phyloP scores from a whole-genome alignment of 2,329 filamentous ascomycete genomes.

The Hypoxylon sp. region DNA sequence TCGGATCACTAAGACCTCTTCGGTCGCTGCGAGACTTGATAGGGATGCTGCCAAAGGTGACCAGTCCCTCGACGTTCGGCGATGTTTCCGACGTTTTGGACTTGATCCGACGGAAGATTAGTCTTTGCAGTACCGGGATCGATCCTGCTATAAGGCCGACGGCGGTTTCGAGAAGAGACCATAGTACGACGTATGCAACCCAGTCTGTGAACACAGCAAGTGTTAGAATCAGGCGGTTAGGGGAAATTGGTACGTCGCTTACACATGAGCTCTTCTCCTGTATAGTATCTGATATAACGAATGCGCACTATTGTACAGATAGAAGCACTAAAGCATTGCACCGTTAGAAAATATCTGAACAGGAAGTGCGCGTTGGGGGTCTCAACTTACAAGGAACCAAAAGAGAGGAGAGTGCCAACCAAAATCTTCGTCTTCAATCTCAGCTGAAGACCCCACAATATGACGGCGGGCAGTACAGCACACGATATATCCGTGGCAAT shows the following conservation, averaged over 20 bases:
- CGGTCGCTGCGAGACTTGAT: conserved; percentile 1
- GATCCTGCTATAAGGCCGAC: conserved; percentile 32
- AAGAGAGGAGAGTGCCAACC: conserved; percentile 20
- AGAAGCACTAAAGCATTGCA: conserved; percentile 31
- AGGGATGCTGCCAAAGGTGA: conserved; percentile 24
- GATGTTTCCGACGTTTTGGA: not conserved
- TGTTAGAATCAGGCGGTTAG: not conserved
- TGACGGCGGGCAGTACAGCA: conserved; percentile 19
- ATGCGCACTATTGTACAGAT: conserved; percentile 31
- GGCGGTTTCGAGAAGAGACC: conserved; percentile 31
- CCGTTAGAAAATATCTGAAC: too few species aligned
- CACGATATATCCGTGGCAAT: conserved; percentile 25
- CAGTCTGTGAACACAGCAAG: conserved; percentile 9
- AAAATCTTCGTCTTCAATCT: conserved; percentile 14
- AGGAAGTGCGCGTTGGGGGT: not conserved
- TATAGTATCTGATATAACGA: conserved; percentile 20
- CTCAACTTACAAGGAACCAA: conserved; percentile 24
- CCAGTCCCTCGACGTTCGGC: conserved; percentile 5
- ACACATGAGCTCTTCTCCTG: conserved; percentile 16
- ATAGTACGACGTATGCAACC: conserved; percentile 19
- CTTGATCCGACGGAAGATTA: conserved; percentile 9
- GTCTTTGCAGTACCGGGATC: conserved; percentile 24
- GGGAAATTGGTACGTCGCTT: too few species aligned
- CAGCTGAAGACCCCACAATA: conserved; percentile 26
- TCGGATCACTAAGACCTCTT: conserved; percentile 24